These are phyloP conservation scores for Rhynchosporium graminicola DNA, from an alignment of 2,329 filamentous ascomycete genomes.

Conservation along the genomic window DNA sequence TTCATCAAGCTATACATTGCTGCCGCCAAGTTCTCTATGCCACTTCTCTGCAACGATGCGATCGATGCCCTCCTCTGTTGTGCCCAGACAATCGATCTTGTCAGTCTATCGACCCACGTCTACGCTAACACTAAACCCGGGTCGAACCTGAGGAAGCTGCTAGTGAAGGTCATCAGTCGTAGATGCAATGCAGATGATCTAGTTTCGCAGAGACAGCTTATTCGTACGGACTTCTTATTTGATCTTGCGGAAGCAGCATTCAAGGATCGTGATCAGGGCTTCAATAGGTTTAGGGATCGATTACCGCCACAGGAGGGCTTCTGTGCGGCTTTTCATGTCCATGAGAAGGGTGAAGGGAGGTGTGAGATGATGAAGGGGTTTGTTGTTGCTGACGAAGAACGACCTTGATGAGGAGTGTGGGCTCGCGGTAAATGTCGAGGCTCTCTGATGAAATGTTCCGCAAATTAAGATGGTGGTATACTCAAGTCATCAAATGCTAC, in stretches of 20 bases:
- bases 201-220: not conserved
- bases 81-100: not conserved
- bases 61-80: conserved; percentile 18
- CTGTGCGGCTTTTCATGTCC: conserved; percentile 8
- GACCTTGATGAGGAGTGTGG: not conserved
- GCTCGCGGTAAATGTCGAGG: not conserved
- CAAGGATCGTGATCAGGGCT: conserved; percentile 7
- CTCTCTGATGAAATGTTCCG: no score
- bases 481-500: no score
- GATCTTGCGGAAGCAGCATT: conserved; percentile 9
- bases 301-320: conserved; percentile 1
- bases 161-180: not conserved
- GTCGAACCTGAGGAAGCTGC: conserved; percentile 4
- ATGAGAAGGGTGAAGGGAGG: not conserved
- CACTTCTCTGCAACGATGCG: conserved; percentile 19
- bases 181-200: not conserved
- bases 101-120: conserved; percentile 5
- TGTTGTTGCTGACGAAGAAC: conserved; percentile 1
- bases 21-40: conserved; percentile 21
- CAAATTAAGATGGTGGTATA: no score
- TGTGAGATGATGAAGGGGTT: conserved; percentile 9
- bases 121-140: not conserved
- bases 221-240: conserved; percentile 7
- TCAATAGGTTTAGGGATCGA: conserved; percentile 6
- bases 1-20: conserved; percentile 21